Percentiles rank a stretch among this genome's conserved stretches.
phyloP scores from a whole-genome alignment of 495 filamentous ascomycete species.

The Penicillium flavigenum region DNA sequence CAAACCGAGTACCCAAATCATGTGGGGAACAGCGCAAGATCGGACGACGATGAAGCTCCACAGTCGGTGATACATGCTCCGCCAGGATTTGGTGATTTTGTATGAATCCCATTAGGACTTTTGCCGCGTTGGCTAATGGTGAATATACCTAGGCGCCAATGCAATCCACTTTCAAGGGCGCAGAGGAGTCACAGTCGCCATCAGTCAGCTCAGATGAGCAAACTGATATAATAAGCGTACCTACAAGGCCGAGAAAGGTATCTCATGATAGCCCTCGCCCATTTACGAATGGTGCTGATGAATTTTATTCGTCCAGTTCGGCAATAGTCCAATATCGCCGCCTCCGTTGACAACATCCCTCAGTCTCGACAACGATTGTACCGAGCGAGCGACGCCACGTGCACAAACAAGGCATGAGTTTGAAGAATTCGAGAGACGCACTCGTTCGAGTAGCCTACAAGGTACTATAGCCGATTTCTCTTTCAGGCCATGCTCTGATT shows the following conservation, averaged over 20 bases:
- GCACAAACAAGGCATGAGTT: conserved; percentile 74
- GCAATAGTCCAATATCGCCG: conserved; percentile 52
- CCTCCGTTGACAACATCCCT: conserved; percentile 71
- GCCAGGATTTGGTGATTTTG: conserved; percentile 73
- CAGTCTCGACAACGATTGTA: conserved; percentile 57
- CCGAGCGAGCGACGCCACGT: conserved; percentile 73
- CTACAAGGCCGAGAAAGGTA: conserved; percentile 25
- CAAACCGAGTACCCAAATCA: conserved; percentile 59
- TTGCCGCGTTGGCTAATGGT: conserved; percentile 5
- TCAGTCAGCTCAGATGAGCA: conserved; percentile 8
- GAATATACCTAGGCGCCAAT: conserved; percentile 6
- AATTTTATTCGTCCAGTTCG: conserved; percentile 19
- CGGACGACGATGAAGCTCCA: conserved; percentile 67
- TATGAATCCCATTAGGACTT: conserved; percentile 40
- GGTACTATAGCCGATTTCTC: conserved; percentile 47
- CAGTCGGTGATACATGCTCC: conserved; percentile 88
- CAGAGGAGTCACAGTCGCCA: conserved; percentile 8
- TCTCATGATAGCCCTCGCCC: neutral
- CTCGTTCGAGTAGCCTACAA: conserved; percentile 65
- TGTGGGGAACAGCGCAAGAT: conserved; percentile 47
- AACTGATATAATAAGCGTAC: conserved; percentile 11
- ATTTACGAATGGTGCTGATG: conserved; percentile 9
- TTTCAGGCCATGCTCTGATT: neutral
- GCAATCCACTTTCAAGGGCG: neutral
- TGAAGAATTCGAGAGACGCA: conserved; percentile 55